phyloP scores from a whole-genome alignment of 2,329 filamentous ascomycete species.

The Aspergillus sp. region DNA sequence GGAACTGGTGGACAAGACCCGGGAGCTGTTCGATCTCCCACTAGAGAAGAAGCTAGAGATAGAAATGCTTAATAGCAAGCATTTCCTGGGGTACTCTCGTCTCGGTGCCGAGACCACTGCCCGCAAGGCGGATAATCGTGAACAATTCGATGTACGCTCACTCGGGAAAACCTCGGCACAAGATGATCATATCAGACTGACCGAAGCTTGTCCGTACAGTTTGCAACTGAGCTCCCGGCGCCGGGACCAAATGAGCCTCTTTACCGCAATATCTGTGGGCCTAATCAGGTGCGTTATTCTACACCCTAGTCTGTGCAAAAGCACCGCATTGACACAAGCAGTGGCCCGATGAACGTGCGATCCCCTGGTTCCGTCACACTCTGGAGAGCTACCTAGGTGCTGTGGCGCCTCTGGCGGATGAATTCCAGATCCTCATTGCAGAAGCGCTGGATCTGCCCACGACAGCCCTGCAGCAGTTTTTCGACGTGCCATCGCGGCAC shows the following conservation, averaged over 20 bases:
- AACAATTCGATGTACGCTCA: slow-evolving; percentile 34
- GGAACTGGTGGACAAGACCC: slow-evolving; percentile 36
- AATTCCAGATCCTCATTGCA: slow-evolving; percentile 30
- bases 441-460: slow-evolving; percentile 31
- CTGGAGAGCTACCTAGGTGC: slow-evolving; percentile 30
- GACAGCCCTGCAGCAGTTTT: slow-evolving; percentile 29
- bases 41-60: slow-evolving; percentile 49
- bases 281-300: slow-evolving; percentile 28
- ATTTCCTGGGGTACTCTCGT: slow-evolving; percentile 36
- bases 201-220: slow-evolving; percentile 10
- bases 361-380: slow-evolving; percentile 30
- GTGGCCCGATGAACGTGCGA: slow-evolving; percentile 32
- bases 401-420: slow-evolving; percentile 22
- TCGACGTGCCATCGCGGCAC: slow-evolving; percentile 33
- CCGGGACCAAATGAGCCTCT: slow-evolving; percentile 32
- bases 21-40: slow-evolving; percentile 44
- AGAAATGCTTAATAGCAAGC: slow-evolving; percentile 41
- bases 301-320: neutral
- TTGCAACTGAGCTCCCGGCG: slow-evolving; percentile 36
- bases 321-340: slow-evolving; percentile 4
- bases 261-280: slow-evolving; percentile 34
- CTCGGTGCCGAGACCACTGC: slow-evolving; percentile 35
- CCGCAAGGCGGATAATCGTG: slow-evolving; percentile 30
- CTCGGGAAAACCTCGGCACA: neutral
- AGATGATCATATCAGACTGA: neutral